phyloP scores from a whole-genome alignment of 2,329 filamentous ascomycete species.

The Paraphaeosphaeria minitans region DNA sequence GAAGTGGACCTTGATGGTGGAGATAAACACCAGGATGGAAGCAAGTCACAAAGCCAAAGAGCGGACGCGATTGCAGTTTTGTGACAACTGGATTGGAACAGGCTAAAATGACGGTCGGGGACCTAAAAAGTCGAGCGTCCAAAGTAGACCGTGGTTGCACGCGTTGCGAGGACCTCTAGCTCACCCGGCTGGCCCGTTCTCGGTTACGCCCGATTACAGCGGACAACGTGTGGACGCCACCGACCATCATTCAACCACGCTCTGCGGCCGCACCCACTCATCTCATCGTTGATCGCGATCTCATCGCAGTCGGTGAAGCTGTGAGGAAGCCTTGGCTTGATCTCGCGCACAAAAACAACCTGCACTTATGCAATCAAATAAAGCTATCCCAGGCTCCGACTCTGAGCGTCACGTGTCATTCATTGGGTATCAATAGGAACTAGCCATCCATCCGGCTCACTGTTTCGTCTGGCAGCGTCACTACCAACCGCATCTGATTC shows the following conservation, averaged over 20 bases:
- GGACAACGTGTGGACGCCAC: slow-evolving; percentile 21
- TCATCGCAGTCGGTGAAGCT: not conserved
- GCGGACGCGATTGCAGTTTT: slow-evolving; percentile 1
- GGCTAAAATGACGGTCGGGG: slow-evolving; percentile 15
- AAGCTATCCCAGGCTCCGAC: slow-evolving; percentile 5
- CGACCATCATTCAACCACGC: slow-evolving; percentile 12
- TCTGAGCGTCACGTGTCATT: slow-evolving; percentile 4
- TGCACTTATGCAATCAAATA: slow-evolving; percentile 10
- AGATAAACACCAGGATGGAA: not conserved
- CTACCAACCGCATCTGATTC: slow-evolving; percentile 11
- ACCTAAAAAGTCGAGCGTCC: not conserved
- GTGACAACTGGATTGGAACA: not conserved
- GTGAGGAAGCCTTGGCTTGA: not conserved
- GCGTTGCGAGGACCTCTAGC: slow-evolving; percentile 8
- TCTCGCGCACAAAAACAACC: not conserved
- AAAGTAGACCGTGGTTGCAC: slow-evolving; percentile 1
- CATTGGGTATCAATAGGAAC: slow-evolving; percentile 24
- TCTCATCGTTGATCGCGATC: not conserved
- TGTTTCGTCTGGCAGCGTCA: not conserved
- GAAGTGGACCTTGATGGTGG: not conserved
- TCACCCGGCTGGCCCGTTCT: slow-evolving; percentile 19
- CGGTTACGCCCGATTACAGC: slow-evolving; percentile 14
- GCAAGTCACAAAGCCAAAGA: slow-evolving; percentile 1
- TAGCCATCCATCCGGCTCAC: slow-evolving; percentile 2
- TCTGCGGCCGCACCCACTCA: not conserved